phyloP scores from a whole-genome alignment of 2,329 filamentous ascomycete species.

The Cladosporium sp. region DNA sequence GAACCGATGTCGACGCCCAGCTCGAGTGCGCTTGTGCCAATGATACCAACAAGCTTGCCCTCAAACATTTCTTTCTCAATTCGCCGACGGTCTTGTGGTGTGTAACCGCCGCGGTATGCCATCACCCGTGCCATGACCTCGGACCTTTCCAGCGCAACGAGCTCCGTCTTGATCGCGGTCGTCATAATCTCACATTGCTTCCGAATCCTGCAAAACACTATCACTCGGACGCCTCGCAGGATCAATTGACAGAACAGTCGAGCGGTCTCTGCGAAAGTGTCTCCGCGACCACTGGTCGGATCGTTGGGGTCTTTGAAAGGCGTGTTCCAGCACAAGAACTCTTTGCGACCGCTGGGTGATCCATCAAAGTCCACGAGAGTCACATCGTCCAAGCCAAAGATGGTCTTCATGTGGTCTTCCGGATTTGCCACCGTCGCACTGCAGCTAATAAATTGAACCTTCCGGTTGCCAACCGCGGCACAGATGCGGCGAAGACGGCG shows the following conservation, averaged over 20 bases:
- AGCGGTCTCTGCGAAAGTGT: conserved; percentile 81
- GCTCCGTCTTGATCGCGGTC: conserved; percentile 74
- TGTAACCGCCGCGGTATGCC: conserved; percentile 95
- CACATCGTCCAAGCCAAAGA: conserved; percentile 87
- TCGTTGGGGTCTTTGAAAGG: conserved; percentile 89
- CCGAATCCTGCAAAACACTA: conserved; percentile 87
- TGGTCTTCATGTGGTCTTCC: conserved; percentile 83
- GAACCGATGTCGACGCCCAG: conserved; percentile 94
- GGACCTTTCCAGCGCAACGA: conserved; percentile 69
- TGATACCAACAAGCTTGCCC: conserved; percentile 86
- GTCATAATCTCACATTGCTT: conserved; percentile 87
- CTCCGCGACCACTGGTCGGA: conserved; percentile 81
- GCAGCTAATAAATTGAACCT: conserved; percentile 89
- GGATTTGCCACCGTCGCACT: conserved; percentile 96
- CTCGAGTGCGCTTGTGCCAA: conserved; percentile 91
- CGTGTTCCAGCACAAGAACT: conserved; percentile 97
- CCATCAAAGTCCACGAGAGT: conserved; percentile 86
- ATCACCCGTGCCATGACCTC: conserved; percentile 82
- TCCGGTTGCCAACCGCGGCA: conserved; percentile 81
- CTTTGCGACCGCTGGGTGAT: conserved; percentile 87
- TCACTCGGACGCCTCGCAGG: conserved; percentile 83
- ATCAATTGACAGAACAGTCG: conserved; percentile 88
- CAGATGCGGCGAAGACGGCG: conserved; percentile 83
- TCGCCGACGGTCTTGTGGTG: conserved; percentile 79
- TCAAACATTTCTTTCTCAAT: conserved; percentile 98